Conservation (phyloP, 495 filamentous ascomycete species). For the Neurospora sp. region DNA sequence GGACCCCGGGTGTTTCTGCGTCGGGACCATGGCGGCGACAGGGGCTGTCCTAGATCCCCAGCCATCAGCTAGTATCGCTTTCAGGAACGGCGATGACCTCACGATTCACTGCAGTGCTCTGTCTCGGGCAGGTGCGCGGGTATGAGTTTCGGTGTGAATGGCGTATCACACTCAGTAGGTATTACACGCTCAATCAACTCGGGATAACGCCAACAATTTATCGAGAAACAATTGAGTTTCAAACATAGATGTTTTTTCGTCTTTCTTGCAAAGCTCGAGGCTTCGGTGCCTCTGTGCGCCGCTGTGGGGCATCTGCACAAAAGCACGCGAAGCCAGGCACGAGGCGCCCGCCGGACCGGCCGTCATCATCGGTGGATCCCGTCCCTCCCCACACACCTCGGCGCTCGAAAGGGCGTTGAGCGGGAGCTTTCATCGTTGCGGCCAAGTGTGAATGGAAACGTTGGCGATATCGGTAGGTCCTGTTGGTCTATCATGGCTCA, state of each 20-base stretch:
- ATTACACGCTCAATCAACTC: not conserved
- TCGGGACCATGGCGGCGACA: not conserved
- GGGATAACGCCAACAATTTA: not conserved
- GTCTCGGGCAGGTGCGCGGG: not conserved
- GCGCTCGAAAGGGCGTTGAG: not conserved
- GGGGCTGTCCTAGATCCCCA: not conserved
- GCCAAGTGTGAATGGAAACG: not conserved
- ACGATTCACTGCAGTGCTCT: not conserved
- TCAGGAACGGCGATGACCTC: not conserved
- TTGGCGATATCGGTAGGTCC: not conserved
- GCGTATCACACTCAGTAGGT: not conserved
- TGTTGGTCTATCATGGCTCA: not conserved
- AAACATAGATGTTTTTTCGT: too few species aligned
- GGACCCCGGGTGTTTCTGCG: not conserved
- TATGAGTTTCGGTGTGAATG: not conserved
- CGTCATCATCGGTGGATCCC: not conserved
- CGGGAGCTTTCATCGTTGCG: not conserved
- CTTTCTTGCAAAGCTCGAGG: not conserved
- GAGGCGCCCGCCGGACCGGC: not conserved
- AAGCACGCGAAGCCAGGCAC: not conserved
- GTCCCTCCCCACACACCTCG: not conserved
- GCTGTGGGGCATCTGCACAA: not conserved
- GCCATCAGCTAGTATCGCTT: not conserved
- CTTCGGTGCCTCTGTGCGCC: not conserved
- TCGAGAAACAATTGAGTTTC: not conserved